Base-by-base conservation (phyloP, 805 yeast species). In the Lipomyces sp. region DNA sequence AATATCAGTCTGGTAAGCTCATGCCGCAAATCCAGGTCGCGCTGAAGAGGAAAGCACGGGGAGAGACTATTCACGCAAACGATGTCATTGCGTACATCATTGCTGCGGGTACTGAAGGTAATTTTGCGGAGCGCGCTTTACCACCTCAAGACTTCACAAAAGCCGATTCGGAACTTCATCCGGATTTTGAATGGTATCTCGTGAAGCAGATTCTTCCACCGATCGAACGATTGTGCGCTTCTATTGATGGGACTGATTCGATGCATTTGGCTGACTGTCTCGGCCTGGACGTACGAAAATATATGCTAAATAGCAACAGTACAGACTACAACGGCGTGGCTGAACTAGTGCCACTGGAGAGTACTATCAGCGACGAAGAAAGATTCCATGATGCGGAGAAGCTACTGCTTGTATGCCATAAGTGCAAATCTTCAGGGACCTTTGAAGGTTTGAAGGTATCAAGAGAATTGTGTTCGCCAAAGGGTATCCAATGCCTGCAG, bases 1-100 rank as follows among this genome's bases (percentile, higher is more conserved):
- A 81, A 44, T 93, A 93, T 66, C 89, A 91, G 1, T 82, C 81
- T 58, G 90, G 85, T 22, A 85, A 85, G 57, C 77, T 79, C 39
- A 81, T 84, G 81, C 93, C 96, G 49, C 72, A 77, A 3, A 96
- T 93, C 14, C 93, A 84, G 65, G 96, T 89, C 33, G 99, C 98
- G 0, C 71, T 87, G 53, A 76, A 93, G 60, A 74, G 87, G 68
- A 73, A 86, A 58, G 78, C 77, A n/a, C 83, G 81, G 53, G 97
- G 98, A 32, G 90, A 89, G 62, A 83, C 85, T 33, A 79, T 93
- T 44, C 83, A 82, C 57, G 95, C 95, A 0, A 96, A 95, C 19
- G 84, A 84, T 60, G 97, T 93, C 42, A 83, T 93, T 34, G 84
- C 96, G 0, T 93, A 77, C 70, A 84, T 93, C 39, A 82, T 93